Percentiles rank a stretch among this genome's conserved stretches.
Conservation (phyloP, 192 early-diverging fungal genomes). For the Entomortierella parvispora region DNA sequence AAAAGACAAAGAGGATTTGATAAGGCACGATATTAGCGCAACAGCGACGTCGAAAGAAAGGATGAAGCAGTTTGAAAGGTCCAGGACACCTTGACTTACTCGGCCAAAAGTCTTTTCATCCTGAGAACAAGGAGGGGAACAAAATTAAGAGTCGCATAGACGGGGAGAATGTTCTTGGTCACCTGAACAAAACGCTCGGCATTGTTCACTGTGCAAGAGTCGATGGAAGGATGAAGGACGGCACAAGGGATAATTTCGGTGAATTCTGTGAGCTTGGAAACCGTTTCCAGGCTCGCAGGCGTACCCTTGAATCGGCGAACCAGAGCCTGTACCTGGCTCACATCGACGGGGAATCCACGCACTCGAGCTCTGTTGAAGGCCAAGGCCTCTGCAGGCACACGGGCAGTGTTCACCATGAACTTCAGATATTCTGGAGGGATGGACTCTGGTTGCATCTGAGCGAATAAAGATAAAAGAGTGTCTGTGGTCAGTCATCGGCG, state of each 20-base stretch:
- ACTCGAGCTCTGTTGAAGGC: slow-evolving; percentile 66
- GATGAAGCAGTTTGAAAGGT: too few species aligned
- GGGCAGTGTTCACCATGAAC: slow-evolving; percentile 73
- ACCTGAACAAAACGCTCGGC: slow-evolving; percentile 62
- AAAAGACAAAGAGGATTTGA: slow-evolving; percentile 4
- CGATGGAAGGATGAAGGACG: slow-evolving; percentile 62
- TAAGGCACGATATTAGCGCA: too few species aligned
- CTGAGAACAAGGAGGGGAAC: slow-evolving; percentile 77
- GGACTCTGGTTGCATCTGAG: slow-evolving; percentile 65
- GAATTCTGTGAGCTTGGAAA: slow-evolving; percentile 45
- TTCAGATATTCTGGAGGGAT: slow-evolving; percentile 66
- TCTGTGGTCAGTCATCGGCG: not conserved
- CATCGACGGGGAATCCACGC: slow-evolving; percentile 53
- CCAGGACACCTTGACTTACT: too few species aligned
- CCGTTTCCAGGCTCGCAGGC: slow-evolving; percentile 50
- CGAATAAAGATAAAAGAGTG: not conserved
- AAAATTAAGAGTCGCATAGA: slow-evolving; percentile 79
- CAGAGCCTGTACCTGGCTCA: slow-evolving; percentile 35
- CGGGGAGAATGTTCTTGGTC: slow-evolving; percentile 63
- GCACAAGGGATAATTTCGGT: slow-evolving; percentile 66
- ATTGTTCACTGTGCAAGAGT: slow-evolving; percentile 57
- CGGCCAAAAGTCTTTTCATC: slow-evolving; percentile 61
- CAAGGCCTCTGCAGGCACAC: slow-evolving; percentile 64
- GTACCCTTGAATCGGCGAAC: slow-evolving; percentile 54
- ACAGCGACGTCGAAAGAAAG: too few species aligned